Percentiles rank a stretch among this genome's conserved stretches.
Conservation (phyloP, 208 protist genomes). For the Leishmania lainsoni region DNA sequence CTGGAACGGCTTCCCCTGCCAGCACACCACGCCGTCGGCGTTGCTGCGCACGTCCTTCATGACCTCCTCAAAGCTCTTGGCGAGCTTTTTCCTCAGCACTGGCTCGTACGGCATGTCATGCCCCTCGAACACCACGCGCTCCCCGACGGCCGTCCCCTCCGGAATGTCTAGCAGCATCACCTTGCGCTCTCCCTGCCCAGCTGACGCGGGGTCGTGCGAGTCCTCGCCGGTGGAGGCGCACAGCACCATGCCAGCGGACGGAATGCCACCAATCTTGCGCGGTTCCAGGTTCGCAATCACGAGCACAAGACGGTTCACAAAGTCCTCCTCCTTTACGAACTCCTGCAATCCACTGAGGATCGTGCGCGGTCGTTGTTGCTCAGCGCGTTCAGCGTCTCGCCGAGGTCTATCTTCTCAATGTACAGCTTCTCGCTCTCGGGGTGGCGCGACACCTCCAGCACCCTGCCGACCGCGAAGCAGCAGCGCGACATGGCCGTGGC, state of each 20-base stretch:
- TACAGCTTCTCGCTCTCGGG: conserved; percentile 91
- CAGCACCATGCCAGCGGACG: conserved; percentile 94
- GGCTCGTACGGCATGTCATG: conserved; percentile 76
- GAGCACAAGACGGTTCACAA: conserved; percentile 83
- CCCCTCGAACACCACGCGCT: conserved; percentile 89
- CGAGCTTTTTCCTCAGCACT: conserved; percentile 91
- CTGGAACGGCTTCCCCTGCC: conserved; percentile 66
- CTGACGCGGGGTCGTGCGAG: conserved; percentile 44
- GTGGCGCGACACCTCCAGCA: conserved; percentile 86
- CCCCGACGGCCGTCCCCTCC: conserved; percentile 82
- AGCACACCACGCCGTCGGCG: conserved; percentile 74
- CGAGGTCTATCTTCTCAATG: conserved; percentile 95
- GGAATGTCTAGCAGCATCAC: conserved; percentile 90
- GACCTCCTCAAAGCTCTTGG: conserved; percentile 91
- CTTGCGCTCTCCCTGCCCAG: conserved; percentile 44
- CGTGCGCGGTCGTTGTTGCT: conserved; percentile 76
- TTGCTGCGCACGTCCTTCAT: conserved; percentile 72
- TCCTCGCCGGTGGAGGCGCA: conserved; percentile 77
- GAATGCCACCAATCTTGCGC: conserved; percentile 90
- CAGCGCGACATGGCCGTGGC: conserved; percentile 82
- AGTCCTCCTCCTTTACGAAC: conserved; percentile 81
- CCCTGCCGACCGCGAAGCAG: conserved; percentile 87
- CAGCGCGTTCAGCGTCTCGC: conserved; percentile 71
- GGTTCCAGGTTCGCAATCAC: conserved; percentile 95
- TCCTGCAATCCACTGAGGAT: conserved; percentile 93